Evolutionary conservation across 192 early-diverging fungal species (phyloP), one percentile per base, ranked within the genome.

Genomic region (Coemansia sp.): DNA sequence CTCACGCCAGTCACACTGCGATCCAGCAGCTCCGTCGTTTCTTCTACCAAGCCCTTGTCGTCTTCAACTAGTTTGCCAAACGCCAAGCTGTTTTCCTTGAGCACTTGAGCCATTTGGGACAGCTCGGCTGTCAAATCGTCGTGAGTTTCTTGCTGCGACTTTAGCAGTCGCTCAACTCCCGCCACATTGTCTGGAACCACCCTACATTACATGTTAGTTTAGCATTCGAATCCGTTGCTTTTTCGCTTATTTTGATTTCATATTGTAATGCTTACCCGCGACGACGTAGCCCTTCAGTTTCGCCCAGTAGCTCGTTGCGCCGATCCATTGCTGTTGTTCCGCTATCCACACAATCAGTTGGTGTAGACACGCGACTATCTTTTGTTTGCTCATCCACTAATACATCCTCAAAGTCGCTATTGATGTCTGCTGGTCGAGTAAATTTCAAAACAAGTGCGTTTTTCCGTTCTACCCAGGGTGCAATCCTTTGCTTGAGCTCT

Each of bases 51-150:
- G n/a, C 28, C 58, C 56, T 69, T 73, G 79, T 81, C 79, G 51
- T 61, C 53, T 40, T 72, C 70, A 11, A 76, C 25, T 46, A 81
- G 55, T n/a, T 66, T 67, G 57, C 79, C 70, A 28, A 81, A 73
- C 5, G 73, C 79, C 28, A 64, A 23, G 56, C 64, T 81, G 64
- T 81, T 81, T 18, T 62, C 66, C 44, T 81, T 81, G 34, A 81
- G 64, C 10, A 65, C 64, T 18, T 59, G 61, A 6, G 79, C 69
- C 79, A 81, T 76, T 20, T 60, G 60, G 26, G 60, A 60, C 66
- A 81, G 64, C 53, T 81, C 79, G 5, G 40, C 49, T 4, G 79
- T 73, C 63, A 81, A 54, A 21, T 76, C 79, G 18, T 68, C 79
- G 20, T 81, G 79, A 38, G 71, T 81, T 23, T 44, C 58, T 1